These are phyloP conservation scores for Pinus albicaulis DNA, from an alignment of 75 land plant species.

Conservation along the genomic window DNA sequence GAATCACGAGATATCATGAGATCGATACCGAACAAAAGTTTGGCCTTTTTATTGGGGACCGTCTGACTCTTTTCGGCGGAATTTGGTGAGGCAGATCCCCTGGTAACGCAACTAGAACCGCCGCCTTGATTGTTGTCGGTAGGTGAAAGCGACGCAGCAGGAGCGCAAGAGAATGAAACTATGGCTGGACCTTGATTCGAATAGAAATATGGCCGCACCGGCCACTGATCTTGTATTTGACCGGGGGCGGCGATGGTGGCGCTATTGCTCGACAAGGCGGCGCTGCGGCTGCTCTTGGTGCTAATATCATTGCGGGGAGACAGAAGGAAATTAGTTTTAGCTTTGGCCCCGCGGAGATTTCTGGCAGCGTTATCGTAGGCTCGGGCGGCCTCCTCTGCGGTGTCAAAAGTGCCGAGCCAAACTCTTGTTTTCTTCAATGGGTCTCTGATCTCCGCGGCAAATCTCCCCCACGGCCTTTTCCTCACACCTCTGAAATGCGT, in stretches of 20 bases:
- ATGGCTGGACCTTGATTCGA: not conserved
- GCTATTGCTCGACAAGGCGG: not conserved
- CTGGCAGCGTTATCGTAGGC: slow-evolving; percentile 2
- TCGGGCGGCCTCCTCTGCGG: slow-evolving; percentile 5
- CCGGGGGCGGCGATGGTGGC: not conserved
- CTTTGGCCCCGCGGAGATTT: slow-evolving; percentile 5
- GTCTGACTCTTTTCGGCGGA: not conserved
- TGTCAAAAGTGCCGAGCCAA: slow-evolving; percentile 6
- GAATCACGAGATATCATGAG: not conserved
- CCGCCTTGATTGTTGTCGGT: not conserved
- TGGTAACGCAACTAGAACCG: not conserved
- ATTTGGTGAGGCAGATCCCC: not conserved
- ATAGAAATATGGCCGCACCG: not conserved
- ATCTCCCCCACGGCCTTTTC: slow-evolving; percentile 9
- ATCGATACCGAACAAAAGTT: not conserved
- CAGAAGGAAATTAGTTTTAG: not conserved
- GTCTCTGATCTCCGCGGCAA: slow-evolving; percentile 6
- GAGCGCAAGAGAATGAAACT: not conserved
- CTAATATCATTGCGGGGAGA: not conserved
- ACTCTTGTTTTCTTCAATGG: slow-evolving; percentile 7
- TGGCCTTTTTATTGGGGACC: not conserved
- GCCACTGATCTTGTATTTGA: too few species aligned
- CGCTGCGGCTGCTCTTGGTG: not conserved
- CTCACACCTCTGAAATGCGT: slow-evolving; percentile 6
- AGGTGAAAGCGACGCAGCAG: not conserved